Evolutionary conservation across 2,329 filamentous ascomycete genomes (phyloP).

Genomic region (Rutstroemia sp.): DNA sequence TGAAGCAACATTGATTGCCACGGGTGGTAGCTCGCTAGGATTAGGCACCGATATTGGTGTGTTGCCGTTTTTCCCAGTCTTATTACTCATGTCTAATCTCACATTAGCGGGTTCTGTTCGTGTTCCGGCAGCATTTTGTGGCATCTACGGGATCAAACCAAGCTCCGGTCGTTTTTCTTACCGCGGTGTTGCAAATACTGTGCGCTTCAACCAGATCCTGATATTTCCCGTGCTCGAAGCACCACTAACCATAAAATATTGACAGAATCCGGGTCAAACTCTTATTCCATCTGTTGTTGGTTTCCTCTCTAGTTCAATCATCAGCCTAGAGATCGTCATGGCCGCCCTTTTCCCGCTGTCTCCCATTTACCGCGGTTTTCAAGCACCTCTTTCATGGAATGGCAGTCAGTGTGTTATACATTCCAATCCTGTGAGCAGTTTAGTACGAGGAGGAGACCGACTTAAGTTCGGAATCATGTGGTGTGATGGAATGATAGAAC

Average conservation of each 20-base stretch:
- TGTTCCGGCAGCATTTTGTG: constrained; percentile 29
- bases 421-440: constrained; percentile 32
- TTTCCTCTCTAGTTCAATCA: constrained; percentile 47
- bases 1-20: constrained; percentile 21
- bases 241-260: not conserved
- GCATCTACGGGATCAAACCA: constrained; percentile 31
- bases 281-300: constrained; percentile 53
- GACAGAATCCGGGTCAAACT: constrained; percentile 42
- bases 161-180: constrained; percentile 33
- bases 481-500: constrained; percentile 40
- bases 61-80: not conserved
- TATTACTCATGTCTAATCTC: not conserved
- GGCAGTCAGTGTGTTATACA: not conserved
- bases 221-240: not conserved
- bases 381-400: not conserved
- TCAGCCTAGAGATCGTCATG: constrained; percentile 43
- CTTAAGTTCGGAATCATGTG: constrained; percentile 48
- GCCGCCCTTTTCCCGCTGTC: not conserved
- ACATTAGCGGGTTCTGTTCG: constrained; percentile 15
- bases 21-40: constrained; percentile 19
- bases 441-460: constrained; percentile 30
- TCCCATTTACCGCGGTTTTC: not conserved
- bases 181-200: constrained; percentile 50
- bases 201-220: not conserved
- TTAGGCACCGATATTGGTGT: constrained; percentile 24